phyloP scores from a whole-genome alignment of 1,284 basidiomycete genomes.

The Trichosporon faecale region DNA sequence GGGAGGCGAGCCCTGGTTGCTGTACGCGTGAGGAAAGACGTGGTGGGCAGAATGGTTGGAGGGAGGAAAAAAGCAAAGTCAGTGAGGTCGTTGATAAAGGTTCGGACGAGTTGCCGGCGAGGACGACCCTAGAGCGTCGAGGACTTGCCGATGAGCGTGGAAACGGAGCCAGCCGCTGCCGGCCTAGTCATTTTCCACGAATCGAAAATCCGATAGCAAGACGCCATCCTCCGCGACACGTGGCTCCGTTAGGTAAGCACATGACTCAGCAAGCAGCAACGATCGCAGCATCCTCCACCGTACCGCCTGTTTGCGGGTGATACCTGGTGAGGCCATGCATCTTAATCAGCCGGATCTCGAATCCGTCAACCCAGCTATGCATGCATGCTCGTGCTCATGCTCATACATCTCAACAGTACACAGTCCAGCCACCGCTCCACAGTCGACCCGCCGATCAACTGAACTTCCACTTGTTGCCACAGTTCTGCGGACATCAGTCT shows the following conservation, averaged over 20 bases:
- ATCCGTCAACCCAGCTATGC: background rate
- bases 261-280: background rate
- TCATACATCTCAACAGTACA: slow-evolving; percentile 2
- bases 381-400: background rate
- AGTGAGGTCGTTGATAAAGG: background rate
- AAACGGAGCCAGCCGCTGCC: slow-evolving; percentile 1
- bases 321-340: background rate
- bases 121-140: background rate
- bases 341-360: slow-evolving; percentile 11
- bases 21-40: slow-evolving; percentile 6
- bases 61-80: background rate
- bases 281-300: background rate
- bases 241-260: slow-evolving; percentile 2
- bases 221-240: background rate
- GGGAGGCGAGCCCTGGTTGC: slow-evolving; percentile 7
- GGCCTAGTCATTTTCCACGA: background rate
- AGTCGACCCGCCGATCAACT: slow-evolving; percentile 28
- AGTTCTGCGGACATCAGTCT: slow-evolving; percentile 27
- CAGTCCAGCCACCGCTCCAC: background rate
- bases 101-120: slow-evolving; percentile 4
- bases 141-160: background rate
- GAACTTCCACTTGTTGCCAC: slow-evolving; percentile 53
- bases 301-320: background rate
- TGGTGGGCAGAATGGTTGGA: slow-evolving; percentile 7
- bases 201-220: slow-evolving; percentile 11